These are phyloP conservation scores for Citrus unshiu DNA, from an alignment of 345 rosid genomes.

Conservation along the genomic window DNA sequence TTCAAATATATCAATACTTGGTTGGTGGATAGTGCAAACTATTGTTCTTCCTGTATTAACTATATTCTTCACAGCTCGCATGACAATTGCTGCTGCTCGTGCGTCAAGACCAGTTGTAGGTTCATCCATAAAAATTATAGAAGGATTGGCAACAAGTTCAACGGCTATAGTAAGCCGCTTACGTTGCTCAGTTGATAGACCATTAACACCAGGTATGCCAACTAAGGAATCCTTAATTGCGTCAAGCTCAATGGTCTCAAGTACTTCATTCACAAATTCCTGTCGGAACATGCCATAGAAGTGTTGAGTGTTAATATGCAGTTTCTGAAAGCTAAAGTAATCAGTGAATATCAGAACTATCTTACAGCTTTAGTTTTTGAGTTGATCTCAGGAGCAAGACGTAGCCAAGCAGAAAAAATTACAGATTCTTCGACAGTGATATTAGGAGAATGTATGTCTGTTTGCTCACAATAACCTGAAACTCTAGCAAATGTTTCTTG, in stretches of 20 bases:
- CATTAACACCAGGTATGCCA: constrained; percentile 55
- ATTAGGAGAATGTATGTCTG: too few species aligned
- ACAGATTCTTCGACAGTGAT: too few species aligned
- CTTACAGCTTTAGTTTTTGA: too few species aligned
- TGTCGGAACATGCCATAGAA: constrained; percentile 12
- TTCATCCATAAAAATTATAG: constrained; percentile 83
- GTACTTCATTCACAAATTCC: constrained; percentile 72
- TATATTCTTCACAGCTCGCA: constrained; percentile 78
- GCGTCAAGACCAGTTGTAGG: constrained; percentile 89
- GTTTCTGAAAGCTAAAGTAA: neutral
- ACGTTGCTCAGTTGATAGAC: constrained; percentile 78
- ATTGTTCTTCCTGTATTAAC: constrained; percentile 80
- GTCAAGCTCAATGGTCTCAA: constrained; percentile 71
- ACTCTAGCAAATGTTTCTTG: constrained; percentile 81
- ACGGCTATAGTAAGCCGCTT: constrained; percentile 75
- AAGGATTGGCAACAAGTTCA: constrained; percentile 81
- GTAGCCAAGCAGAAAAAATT: too few species aligned
- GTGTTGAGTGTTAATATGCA: neutral
- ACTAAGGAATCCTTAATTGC: constrained; percentile 64
- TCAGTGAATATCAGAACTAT: too few species aligned
- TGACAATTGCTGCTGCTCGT: constrained; percentile 81
- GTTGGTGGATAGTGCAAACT: constrained; percentile 86
- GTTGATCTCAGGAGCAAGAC: too few species aligned
- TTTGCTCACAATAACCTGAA: constrained; percentile 84
- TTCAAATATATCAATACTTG: constrained; percentile 81